Base-by-base conservation (phyloP, 2,329 filamentous ascomycete species). In the Dactylella cylindrospora region DNA sequence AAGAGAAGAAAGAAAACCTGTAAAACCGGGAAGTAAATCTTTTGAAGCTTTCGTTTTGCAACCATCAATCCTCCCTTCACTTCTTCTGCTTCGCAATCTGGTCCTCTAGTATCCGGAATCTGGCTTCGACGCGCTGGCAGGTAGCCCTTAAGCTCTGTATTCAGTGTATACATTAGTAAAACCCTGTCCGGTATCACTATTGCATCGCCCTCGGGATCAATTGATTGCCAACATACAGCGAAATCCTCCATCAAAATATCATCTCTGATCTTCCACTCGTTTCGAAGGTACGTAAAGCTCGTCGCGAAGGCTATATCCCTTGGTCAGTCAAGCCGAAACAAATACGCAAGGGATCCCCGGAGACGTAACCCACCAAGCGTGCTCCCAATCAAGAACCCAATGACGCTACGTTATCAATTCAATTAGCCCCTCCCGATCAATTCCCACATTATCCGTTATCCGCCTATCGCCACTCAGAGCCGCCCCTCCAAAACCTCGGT, bases 161-260 rank as follows among this genome's bases (percentile, higher is more conserved):
- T 5, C 5, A 41, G n/a, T n/a, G n/a, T n/a, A n/a, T n/a, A n/a
- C n/a, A n/a, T n/a, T n/a, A n/a, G n/a, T n/a, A n/a, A n/a, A n/a
- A n/a, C n/a, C n/a, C n/a, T n/a, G n/a, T n/a, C n/a, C n/a, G n/a
- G n/a, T n/a, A n/a, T n/a, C n/a, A n/a, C n/a, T n/a, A n/a, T n/a
- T n/a, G n/a, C n/a, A n/a, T n/a, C n/a, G n/a, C n/a, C n/a, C n/a
- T n/a, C n/a, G n/a, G n/a, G n/a, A n/a, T n/a, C n/a, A n/a, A n/a
- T n/a, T n/a, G n/a, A n/a, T n/a, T n/a, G n/a, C n/a, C n/a, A n/a
- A 54, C 57, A 13, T 64, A 64, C 59, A 6, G 59, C 59, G 17
- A 64, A 64, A 41, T 64, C 59, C 15, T 64, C 59, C 59, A 64
- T 64, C 39, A 64, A 17, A 13, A 64, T 64, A 26, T 64, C 59